Conservation (phyloP, 352 stramenopile species). For the Globisporangium middletonii region DNA sequence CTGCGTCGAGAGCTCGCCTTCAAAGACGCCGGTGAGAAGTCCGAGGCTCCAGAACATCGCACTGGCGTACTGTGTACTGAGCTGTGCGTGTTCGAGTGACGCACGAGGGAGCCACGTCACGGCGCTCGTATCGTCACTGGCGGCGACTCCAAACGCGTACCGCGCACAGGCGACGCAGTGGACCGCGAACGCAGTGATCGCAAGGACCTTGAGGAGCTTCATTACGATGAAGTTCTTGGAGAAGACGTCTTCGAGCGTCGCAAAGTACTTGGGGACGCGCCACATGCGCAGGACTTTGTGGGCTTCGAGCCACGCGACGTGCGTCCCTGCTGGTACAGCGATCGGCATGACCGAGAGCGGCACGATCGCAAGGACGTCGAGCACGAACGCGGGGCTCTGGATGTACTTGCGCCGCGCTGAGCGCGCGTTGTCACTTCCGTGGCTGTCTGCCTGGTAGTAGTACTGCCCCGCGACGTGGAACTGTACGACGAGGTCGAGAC, state of each 20-base stretch:
- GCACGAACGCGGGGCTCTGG: slow-evolving; percentile 28
- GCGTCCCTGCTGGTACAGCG: neutral
- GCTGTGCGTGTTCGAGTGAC: slow-evolving; percentile 5
- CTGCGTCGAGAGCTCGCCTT: slow-evolving; percentile 33
- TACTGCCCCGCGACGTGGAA: slow-evolving; percentile 43
- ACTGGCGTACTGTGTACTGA: slow-evolving; percentile 24
- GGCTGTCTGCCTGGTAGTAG: slow-evolving; percentile 59
- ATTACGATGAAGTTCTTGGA: slow-evolving; percentile 40
- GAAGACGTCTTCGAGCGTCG: slow-evolving; percentile 48
- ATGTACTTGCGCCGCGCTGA: slow-evolving; percentile 39
- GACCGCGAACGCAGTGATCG: slow-evolving; percentile 27
- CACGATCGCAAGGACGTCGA: slow-evolving; percentile 36
- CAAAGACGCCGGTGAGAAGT: slow-evolving; percentile 45
- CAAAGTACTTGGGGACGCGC: slow-evolving; percentile 37
- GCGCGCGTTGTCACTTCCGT: slow-evolving; percentile 33
- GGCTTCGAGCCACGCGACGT: slow-evolving; percentile 24
- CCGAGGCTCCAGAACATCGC: slow-evolving; percentile 52
- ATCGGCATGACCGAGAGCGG: slow-evolving; percentile 28
- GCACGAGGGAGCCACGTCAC: slow-evolving; percentile 16
- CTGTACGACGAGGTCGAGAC: slow-evolving; percentile 49
- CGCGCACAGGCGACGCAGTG: slow-evolving; percentile 46
- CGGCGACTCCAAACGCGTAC: slow-evolving; percentile 32
- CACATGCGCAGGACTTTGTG: slow-evolving; percentile 47
- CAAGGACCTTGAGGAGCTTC: slow-evolving; percentile 46
- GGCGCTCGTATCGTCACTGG: slow-evolving; percentile 10